Evolutionary conservation across 2,329 filamentous ascomycete species (phyloP).

Genomic region (Sporothrix globosa): DNA sequence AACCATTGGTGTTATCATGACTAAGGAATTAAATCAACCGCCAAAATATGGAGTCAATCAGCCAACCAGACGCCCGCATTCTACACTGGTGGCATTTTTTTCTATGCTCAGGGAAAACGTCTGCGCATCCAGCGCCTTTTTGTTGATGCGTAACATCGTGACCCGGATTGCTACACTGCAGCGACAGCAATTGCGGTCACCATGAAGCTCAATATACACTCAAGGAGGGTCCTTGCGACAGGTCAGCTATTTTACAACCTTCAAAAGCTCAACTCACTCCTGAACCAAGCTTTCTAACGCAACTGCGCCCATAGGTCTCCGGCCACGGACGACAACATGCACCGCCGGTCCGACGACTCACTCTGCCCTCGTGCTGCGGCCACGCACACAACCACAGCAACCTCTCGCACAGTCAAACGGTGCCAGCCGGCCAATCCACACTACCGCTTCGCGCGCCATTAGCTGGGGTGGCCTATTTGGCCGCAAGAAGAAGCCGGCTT

Average conservation of each 20-base stretch:
- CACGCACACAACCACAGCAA: conserved; percentile 22
- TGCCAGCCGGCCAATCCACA: conserved; percentile 32
- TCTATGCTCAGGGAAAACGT: conserved; percentile 6
- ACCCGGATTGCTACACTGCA: conserved; percentile 2
- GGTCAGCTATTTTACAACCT: conserved; percentile 51
- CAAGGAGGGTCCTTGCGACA: conserved; percentile 62
- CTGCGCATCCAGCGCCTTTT: conserved; percentile 22
- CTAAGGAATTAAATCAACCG: background rate
- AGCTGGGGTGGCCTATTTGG: conserved; percentile 36
- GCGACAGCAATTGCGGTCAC: conserved; percentile 35
- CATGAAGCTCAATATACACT: conserved; percentile 69
- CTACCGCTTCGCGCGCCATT: conserved; percentile 30
- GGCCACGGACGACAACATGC: conserved; percentile 25
- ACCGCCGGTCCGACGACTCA: conserved; percentile 25
- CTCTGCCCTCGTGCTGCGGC: conserved; percentile 8
- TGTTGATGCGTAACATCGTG: conserved; percentile 24
- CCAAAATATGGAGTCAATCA: background rate
- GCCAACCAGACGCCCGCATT: conserved; percentile 14
- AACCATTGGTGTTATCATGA: background rate
- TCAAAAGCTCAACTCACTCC: too few species aligned
- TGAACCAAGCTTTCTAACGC: conserved; percentile 4
- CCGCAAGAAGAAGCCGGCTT: conserved; percentile 39
- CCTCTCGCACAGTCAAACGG: background rate
- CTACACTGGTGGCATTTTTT: conserved; percentile 26
- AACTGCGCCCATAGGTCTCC: conserved; percentile 17